Percentiles rank a stretch among this genome's conserved stretches.
These are phyloP conservation scores for Yamadazyma sp. DNA, from an alignment of 805 yeast species.

Conservation along the genomic window DNA sequence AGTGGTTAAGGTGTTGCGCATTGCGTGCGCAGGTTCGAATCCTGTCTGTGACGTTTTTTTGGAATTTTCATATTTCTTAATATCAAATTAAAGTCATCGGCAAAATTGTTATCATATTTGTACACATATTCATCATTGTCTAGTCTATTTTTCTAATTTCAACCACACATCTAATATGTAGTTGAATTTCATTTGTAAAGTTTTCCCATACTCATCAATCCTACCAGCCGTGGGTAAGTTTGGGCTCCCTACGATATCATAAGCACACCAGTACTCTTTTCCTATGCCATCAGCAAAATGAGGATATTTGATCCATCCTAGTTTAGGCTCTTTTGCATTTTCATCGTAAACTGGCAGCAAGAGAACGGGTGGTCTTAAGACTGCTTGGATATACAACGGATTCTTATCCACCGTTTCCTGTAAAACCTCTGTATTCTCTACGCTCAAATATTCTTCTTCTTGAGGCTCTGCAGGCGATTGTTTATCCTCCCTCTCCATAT, in stretches of 20 bases:
- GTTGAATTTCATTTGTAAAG: slow-evolving; percentile 15
- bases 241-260: slow-evolving; percentile 31
- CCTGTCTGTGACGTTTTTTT: slow-evolving; percentile 48
- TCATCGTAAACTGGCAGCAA: slow-evolving; percentile 15
- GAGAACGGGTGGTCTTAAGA: slow-evolving; percentile 27
- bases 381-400: slow-evolving; percentile 24
- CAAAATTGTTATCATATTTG: too few species aligned
- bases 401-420: slow-evolving; percentile 15
- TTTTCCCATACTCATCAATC: slow-evolving; percentile 17
- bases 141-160: background rate
- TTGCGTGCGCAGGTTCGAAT: slow-evolving; percentile 55
- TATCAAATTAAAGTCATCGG: too few species aligned
- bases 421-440: background rate
- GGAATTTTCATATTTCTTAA: too few species aligned
- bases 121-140: background rate
- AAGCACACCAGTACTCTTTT: slow-evolving; percentile 34
- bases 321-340: slow-evolving; percentile 26
- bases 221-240: slow-evolving; percentile 20
- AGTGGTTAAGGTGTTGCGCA: slow-evolving; percentile 39
- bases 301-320: slow-evolving; percentile 25
- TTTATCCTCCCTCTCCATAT: background rate
- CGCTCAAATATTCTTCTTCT: background rate
- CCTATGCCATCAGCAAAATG: slow-evolving; percentile 17
- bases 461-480: background rate
- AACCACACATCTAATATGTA: slow-evolving; percentile 29